Conservation (phyloP, 2,329 filamentous ascomycete genomes). For the Huntiella moniliformis region DNA sequence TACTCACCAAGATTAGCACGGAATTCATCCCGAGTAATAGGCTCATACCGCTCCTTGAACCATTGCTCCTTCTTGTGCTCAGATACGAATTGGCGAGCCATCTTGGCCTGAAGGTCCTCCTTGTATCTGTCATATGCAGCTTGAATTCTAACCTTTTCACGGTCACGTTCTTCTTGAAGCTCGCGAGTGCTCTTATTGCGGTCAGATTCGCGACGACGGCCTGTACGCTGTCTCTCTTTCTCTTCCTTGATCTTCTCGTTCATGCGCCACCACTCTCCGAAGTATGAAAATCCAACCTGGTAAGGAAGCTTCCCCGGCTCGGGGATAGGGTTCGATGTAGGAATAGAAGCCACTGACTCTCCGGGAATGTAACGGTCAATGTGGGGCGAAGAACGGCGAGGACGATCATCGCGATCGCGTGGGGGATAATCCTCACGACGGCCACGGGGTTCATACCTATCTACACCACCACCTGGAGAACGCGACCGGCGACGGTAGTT, state of each 20-base stretch:
- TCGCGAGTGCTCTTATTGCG: slow-evolving; percentile 45
- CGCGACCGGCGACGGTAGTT: slow-evolving; percentile 44
- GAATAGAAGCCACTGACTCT: slow-evolving; percentile 26
- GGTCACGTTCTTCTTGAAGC: slow-evolving; percentile 54
- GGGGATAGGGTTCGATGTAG: slow-evolving; percentile 42
- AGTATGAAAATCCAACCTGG: slow-evolving; percentile 72
- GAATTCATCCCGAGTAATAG: slow-evolving; percentile 60
- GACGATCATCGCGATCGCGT: slow-evolving; percentile 38
- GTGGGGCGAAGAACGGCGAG: slow-evolving; percentile 39
- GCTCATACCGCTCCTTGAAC: slow-evolving; percentile 90
- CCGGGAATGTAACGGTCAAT: slow-evolving; percentile 77
- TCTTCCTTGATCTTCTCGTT: slow-evolving; percentile 72
- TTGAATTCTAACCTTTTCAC: slow-evolving; percentile 63
- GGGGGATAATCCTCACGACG: slow-evolving; percentile 44
- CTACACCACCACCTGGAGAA: slow-evolving; percentile 45
- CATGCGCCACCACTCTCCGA: slow-evolving; percentile 70
- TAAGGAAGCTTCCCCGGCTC: slow-evolving; percentile 58
- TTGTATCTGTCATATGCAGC: slow-evolving; percentile 48
- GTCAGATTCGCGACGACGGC: slow-evolving; percentile 47
- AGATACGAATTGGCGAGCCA: slow-evolving; percentile 77
- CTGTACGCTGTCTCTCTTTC: slow-evolving; percentile 50
- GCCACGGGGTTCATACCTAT: slow-evolving; percentile 55
- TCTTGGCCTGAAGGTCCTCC: slow-evolving; percentile 51
- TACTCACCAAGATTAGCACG: slow-evolving; percentile 61
- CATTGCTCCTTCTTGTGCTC: slow-evolving; percentile 92